Conservation (phyloP, 2,329 filamentous ascomycete species). For the Aspergillus costaricaensis region DNA sequence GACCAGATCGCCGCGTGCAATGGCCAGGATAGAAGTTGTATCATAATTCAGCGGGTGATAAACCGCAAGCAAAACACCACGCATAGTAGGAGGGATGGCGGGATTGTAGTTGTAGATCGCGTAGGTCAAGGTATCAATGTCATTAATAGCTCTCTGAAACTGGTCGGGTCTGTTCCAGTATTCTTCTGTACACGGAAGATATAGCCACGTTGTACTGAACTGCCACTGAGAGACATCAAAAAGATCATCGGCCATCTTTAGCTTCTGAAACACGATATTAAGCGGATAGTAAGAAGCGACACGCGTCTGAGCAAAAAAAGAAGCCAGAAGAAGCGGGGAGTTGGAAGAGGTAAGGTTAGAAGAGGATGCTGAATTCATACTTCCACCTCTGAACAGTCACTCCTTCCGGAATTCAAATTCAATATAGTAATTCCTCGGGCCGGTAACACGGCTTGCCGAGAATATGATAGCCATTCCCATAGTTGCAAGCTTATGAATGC, state of each 20-base stretch:
- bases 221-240: neutral
- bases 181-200: neutral
- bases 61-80: neutral
- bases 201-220: neutral
- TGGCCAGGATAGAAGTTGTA: neutral
- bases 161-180: neutral
- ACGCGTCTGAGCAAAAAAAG: too few species aligned
- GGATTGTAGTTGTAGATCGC: neutral
- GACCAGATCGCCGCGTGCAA: neutral
- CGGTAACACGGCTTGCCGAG: too few species aligned
- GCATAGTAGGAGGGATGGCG: neutral
- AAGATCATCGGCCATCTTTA: neutral
- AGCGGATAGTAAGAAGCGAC: too few species aligned
- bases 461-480: too few species aligned
- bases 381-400: too few species aligned
- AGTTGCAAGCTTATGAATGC: too few species aligned
- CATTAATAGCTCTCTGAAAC: neutral
- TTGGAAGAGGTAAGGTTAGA: too few species aligned
- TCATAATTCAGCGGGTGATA: neutral
- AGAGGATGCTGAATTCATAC: too few species aligned
- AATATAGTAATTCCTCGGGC: too few species aligned
- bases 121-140: neutral
- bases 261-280: neutral
- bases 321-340: too few species aligned
- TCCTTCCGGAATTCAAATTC: too few species aligned